Evolutionary conservation across 768 basidiomycete species (phyloP), one percentile per base, ranked within the genome.

Genomic region (Steccherinum ochraceum): DNA sequence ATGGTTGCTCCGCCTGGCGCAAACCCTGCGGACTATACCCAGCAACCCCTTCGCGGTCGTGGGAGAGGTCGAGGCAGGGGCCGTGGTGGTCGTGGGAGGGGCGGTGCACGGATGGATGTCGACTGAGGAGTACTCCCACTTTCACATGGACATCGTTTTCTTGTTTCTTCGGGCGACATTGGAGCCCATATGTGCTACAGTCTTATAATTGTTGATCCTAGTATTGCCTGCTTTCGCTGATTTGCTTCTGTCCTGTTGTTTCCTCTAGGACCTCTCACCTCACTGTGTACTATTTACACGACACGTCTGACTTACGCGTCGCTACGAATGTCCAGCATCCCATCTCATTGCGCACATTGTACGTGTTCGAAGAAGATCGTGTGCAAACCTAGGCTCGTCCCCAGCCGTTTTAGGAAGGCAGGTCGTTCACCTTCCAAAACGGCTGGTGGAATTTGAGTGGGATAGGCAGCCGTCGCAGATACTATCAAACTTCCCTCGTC

Each of bases 1-100:
- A 70, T 89, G 19, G 64, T 86, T 24, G 80, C 81, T 24, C 86
- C 86, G 0, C 86, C 85, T 12, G 85, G 85, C 5, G 64, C 79
- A 3, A 72, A 86, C 52, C 72, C 78, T 0, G 72, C 75, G 25
- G 76, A 77, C 2, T 79, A 84, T 58, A 63, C 61, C 1, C 75
- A 72, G 50, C 52, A 59, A 11, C 61, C 66, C 2, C 42, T 63
- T 2, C 51, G 60, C 10, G 56, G 64, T 19, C 57, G 65, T 7
- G 57, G 60, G 10, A 52, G 68, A 12, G 63, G 68, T 10, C 53
- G 64, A 19, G 66, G 75, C 23, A 60, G 69, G 20, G 67, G 71
- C 26, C 50, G 63, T 18, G 68, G 72, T 3, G 56, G 68, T 23
- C 62, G 72, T 18, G 64, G 75, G 24, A 58, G 52, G 42, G 59